phyloP scores from a whole-genome alignment of 2,329 filamentous ascomycete species.

The Arthrobotrys entomopaga region DNA sequence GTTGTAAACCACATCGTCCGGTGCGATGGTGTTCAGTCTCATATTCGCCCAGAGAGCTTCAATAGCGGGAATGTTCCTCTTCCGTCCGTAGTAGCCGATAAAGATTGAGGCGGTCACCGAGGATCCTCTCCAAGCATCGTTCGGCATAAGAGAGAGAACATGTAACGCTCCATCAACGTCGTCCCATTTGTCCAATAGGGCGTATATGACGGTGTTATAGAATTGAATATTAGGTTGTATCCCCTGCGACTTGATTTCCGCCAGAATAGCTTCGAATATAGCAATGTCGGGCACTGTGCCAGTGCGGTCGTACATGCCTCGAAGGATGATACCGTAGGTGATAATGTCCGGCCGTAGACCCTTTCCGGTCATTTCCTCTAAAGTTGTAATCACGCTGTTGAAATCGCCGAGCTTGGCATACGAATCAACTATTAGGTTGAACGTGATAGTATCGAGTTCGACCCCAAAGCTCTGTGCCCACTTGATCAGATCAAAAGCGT shows the following conservation, averaged over 20 bases:
- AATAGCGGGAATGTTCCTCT: slow-evolving; percentile 17
- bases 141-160: slow-evolving; percentile 46
- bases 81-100: slow-evolving; percentile 30
- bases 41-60: slow-evolving; percentile 48
- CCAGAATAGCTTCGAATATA: slow-evolving; percentile 18
- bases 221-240: slow-evolving; percentile 46
- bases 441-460: slow-evolving; percentile 27
- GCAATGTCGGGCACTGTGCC: slow-evolving; percentile 20
- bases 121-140: slow-evolving; percentile 41
- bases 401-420: slow-evolving; percentile 29
- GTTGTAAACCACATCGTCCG: slow-evolving; percentile 44
- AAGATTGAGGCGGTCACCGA: slow-evolving; percentile 39
- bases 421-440: slow-evolving; percentile 39
- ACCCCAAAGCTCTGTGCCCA: slow-evolving; percentile 31
- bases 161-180: slow-evolving; percentile 41
- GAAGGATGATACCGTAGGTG: slow-evolving; percentile 41
- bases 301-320: slow-evolving; percentile 34
- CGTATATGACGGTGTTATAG: slow-evolving; percentile 47
- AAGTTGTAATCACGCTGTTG: slow-evolving; percentile 5
- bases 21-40: slow-evolving; percentile 37
- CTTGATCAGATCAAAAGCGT: slow-evolving; percentile 32
- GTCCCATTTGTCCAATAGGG: slow-evolving; percentile 28
- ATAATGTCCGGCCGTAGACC: slow-evolving; percentile 35
- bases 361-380: slow-evolving; percentile 20
- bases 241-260: slow-evolving; percentile 24